These are phyloP conservation scores for Lactarius pseudohatsudake DNA, from an alignment of 768 basidiomycete genomes.

Conservation along the genomic window DNA sequence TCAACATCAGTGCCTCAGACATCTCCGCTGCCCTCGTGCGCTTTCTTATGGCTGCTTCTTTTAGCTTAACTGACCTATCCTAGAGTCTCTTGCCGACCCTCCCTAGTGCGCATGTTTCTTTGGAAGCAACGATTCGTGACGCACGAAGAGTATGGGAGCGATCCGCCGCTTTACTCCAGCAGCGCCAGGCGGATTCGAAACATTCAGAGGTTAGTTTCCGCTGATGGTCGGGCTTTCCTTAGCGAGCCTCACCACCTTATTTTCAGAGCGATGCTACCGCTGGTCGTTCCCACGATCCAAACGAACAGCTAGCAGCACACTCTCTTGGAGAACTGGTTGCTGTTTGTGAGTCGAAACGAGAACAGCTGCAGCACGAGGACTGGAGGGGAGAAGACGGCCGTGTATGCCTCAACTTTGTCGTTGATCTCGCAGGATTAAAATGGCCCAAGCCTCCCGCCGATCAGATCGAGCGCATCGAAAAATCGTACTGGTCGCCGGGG, in stretches of 20 bases:
- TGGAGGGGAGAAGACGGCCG: slow-evolving; percentile 36
- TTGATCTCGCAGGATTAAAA: slow-evolving; percentile 36
- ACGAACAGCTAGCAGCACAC: slow-evolving; percentile 1
- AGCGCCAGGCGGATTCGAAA: slow-evolving; percentile 38
- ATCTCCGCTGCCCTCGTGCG: slow-evolving; percentile 15
- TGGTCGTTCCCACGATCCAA: not conserved
- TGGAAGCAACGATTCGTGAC: slow-evolving; percentile 37
- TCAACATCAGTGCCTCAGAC: slow-evolving; percentile 22
- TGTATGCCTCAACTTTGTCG: slow-evolving; percentile 34
- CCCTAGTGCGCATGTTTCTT: slow-evolving; percentile 38
- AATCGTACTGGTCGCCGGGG: slow-evolving; percentile 7
- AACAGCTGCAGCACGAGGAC: slow-evolving; percentile 30
- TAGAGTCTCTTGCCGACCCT: slow-evolving; percentile 36
- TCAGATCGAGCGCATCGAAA: slow-evolving; percentile 5
- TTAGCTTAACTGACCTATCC: slow-evolving; percentile 19
- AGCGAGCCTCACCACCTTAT: slow-evolving; percentile 18
- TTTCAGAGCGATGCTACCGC: slow-evolving; percentile 6
- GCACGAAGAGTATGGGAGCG: slow-evolving; percentile 41
- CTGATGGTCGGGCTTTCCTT: slow-evolving; percentile 1
- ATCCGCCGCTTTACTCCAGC: slow-evolving; percentile 38
- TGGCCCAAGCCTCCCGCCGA: slow-evolving; percentile 11
- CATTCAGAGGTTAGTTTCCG: slow-evolving; percentile 30
- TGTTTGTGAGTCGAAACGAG: slow-evolving; percentile 37
- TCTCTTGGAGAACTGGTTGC: slow-evolving; percentile 32
- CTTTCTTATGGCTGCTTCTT: slow-evolving; percentile 3